A percentile compares a stretch with the other conserved stretches of the same genome.
phyloP scores from a whole-genome alignment of 768 basidiomycete species.

The Phylloporus arenicola region DNA sequence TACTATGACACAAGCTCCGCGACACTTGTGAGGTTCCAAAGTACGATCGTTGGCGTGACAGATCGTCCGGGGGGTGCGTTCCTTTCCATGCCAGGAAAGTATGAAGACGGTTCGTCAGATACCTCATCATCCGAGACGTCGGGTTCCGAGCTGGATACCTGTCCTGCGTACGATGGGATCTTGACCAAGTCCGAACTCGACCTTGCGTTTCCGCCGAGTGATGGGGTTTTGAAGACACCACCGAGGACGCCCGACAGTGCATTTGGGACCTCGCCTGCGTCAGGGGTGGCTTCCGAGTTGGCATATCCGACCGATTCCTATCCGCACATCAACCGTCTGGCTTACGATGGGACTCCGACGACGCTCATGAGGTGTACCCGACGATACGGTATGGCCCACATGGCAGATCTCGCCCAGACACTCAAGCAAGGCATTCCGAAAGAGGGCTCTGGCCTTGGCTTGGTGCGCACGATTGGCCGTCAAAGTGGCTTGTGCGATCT shows the following conservation, averaged over 20 bases:
- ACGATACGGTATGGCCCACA: slow-evolving; percentile 11
- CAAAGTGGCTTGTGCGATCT: neutral
- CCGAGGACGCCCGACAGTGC: too few species aligned
- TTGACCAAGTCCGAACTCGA: too few species aligned
- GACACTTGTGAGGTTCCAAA: neutral
- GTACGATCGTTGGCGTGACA: slow-evolving; percentile 12
- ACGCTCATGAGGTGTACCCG: neutral
- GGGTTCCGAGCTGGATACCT: neutral
- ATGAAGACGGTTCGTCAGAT: neutral
- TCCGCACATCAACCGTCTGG: too few species aligned
- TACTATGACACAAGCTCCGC: slow-evolving; percentile 12
- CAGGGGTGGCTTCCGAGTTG: neutral
- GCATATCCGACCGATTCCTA: too few species aligned
- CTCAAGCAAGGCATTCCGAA: neutral
- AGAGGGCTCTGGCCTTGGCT: neutral
- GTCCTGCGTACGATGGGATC: neutral
- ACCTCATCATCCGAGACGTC: neutral
- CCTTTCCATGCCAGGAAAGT: slow-evolving; percentile 7
- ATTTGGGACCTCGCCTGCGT: neutral
- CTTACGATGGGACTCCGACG: too few species aligned
- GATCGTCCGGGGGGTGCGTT: slow-evolving; percentile 4
- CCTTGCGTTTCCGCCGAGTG: too few species aligned
- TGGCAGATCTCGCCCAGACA: neutral
- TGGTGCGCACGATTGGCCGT: neutral
- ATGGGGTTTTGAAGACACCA: too few species aligned